Percentiles rank a stretch among this genome's conserved stretches.
phyloP scores from a whole-genome alignment of 1,139 yeast species.

The Yarrowia galli region DNA sequence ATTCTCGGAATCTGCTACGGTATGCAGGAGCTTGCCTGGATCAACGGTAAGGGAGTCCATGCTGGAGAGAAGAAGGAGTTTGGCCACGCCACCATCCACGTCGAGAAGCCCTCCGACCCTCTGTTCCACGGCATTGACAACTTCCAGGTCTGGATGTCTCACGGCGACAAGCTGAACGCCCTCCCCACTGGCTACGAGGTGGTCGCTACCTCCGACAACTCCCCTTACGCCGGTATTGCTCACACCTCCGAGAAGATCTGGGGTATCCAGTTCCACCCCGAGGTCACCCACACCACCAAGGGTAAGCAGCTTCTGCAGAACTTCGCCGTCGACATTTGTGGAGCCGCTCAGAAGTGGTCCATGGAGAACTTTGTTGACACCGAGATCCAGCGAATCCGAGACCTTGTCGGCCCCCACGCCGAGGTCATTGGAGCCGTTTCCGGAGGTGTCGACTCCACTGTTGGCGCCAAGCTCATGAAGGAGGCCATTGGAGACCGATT shows the following conservation, averaged over 20 bases:
- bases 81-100: conserved; percentile 92
- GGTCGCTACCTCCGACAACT: conserved; percentile 90
- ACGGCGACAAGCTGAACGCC: conserved; percentile 93
- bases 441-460: conserved; percentile 99
- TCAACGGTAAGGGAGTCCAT: conserved; percentile 92
- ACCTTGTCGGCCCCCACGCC: conserved; percentile 94
- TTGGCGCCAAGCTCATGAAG: conserved; percentile 97
- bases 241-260: conserved; percentile 75
- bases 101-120: conserved; percentile 69
- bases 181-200: conserved; percentile 89
- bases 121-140: conserved; percentile 88
- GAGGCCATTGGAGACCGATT: conserved; percentile 98
- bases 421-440: conserved; percentile 99
- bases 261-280: conserved; percentile 99
- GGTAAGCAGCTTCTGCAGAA: conserved; percentile 88
- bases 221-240: conserved; percentile 94
- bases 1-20: conserved; percentile 98
- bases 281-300: conserved; percentile 93
- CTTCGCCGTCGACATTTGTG: conserved; percentile 91
- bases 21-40: conserved; percentile 99
- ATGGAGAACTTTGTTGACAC: conserved; percentile 98
- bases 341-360: conserved; percentile 90
- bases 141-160: conserved; percentile 99
- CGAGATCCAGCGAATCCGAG: conserved; percentile 89
- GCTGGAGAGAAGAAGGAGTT: conserved; percentile 98